Evolutionary conservation across 2,329 filamentous ascomycete species (phyloP).

Genomic region (Colletotrichum tropicicola): DNA sequence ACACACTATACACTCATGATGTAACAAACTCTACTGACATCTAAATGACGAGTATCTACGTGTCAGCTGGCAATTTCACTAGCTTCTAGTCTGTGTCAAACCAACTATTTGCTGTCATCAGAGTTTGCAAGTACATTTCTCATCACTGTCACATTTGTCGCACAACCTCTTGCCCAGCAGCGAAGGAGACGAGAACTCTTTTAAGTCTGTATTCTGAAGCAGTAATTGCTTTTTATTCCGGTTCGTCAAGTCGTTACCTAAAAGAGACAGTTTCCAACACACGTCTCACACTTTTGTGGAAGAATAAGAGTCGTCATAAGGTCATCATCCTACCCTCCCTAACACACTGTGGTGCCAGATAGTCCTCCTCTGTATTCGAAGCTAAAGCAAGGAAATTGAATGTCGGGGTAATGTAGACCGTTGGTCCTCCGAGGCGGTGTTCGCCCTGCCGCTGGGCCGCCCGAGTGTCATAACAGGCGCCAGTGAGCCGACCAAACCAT

Average conservation of each 20-base stretch:
- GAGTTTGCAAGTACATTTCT: no score
- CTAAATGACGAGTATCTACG: no score
- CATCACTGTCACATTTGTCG: no score
- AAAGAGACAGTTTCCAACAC: constrained; percentile 47
- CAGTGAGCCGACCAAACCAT: background rate
- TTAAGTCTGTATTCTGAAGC: constrained; percentile 13
- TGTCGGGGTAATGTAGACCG: constrained; percentile 25
- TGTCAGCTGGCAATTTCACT: no score
- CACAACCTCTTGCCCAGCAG: no score
- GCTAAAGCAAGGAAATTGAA: constrained; percentile 22
- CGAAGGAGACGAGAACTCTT: background rate
- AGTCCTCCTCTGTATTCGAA: constrained; percentile 22
- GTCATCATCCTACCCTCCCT: constrained; percentile 41
- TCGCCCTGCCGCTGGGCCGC: background rate
- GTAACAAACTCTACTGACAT: no score
- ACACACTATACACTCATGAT: no score
- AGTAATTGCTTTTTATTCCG: constrained; percentile 46
- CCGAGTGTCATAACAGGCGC: constrained; percentile 28
- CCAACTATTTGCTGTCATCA: no score
- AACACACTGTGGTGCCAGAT: constrained; percentile 15
- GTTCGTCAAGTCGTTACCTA: constrained; percentile 50
- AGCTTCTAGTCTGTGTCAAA: no score
- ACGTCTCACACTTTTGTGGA: constrained; percentile 49
- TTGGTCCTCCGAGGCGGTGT: constrained; percentile 6
- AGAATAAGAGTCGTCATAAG: constrained; percentile 38